Conservation (phyloP, 2,329 filamentous ascomycete species). For the Elsinoe australis region DNA sequence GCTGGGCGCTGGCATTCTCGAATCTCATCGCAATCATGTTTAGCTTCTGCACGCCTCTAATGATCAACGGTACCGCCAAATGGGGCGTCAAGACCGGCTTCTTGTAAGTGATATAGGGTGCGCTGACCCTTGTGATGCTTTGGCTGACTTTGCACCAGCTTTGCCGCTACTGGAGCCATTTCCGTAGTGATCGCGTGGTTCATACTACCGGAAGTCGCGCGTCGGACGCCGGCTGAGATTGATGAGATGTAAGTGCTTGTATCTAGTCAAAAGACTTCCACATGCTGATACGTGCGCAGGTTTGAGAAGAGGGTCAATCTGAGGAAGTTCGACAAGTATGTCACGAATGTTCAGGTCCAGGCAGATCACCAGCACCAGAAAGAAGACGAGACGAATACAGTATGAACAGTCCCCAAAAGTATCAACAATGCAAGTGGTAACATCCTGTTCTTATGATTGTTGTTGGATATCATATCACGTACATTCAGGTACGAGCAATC, state of each 20-base stretch:
- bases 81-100: conserved; percentile 43
- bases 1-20: conserved; percentile 35
- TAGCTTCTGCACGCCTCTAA: conserved; percentile 39
- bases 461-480: too few relatives aligned
- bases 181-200: conserved; percentile 33
- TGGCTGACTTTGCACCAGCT: conserved; percentile 22
- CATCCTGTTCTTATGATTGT: too few relatives aligned
- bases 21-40: conserved; percentile 40
- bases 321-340: conserved; percentile 33
- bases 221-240: conserved; percentile 29
- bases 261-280: background rate
- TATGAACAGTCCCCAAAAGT: too few relatives aligned
- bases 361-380: conserved; percentile 9
- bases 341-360: conserved; percentile 31
- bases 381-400: too few relatives aligned
- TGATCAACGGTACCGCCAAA: conserved; percentile 36
- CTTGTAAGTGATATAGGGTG: conserved; percentile 34
- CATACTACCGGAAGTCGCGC: conserved; percentile 33
- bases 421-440: too few relatives aligned
- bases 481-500: too few relatives aligned
- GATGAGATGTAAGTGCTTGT: conserved; percentile 33
- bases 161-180: conserved; percentile 31
- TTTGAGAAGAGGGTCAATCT: conserved; percentile 33
- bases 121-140: background rate
- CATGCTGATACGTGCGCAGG: conserved; percentile 2